phyloP scores from a whole-genome alignment of 495 filamentous ascomycete species.

The Jackrogersella multiformis region DNA sequence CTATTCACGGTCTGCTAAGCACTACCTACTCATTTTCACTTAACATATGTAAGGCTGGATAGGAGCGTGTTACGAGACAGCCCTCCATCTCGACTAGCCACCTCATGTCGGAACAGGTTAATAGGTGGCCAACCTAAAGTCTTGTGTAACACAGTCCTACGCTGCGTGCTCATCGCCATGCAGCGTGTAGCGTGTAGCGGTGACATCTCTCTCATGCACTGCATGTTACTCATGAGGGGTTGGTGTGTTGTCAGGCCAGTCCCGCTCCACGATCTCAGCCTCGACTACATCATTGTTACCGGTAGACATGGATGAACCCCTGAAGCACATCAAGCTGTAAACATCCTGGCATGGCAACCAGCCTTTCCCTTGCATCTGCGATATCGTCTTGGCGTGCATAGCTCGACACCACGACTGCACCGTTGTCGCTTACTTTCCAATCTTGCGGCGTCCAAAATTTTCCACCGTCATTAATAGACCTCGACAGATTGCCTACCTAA shows the following conservation, averaged over 20 bases:
- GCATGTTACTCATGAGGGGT: slow-evolving; percentile 40
- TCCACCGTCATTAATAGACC: slow-evolving; percentile 20
- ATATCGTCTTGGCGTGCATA: slow-evolving; percentile 39
- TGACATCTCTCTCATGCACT: slow-evolving; percentile 21
- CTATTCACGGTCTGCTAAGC: slow-evolving; percentile 1
- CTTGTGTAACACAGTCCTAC: slow-evolving; percentile 19
- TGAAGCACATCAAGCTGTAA: slow-evolving; percentile 28
- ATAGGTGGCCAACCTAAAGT: slow-evolving; percentile 6
- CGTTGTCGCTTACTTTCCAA: slow-evolving; percentile 11
- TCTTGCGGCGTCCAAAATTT: slow-evolving; percentile 18
- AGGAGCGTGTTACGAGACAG: slow-evolving; percentile 6
- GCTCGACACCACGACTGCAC: slow-evolving; percentile 13
- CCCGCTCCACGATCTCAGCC: slow-evolving; percentile 33
- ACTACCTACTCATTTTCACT: slow-evolving; percentile 10
- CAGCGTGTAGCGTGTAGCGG: slow-evolving; percentile 21
- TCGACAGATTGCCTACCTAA: slow-evolving; percentile 19
- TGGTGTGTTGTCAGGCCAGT: slow-evolving; percentile 39
- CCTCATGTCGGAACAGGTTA: slow-evolving; percentile 25
- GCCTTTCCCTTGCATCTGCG: slow-evolving; percentile 38
- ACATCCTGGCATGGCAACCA: slow-evolving; percentile 30
- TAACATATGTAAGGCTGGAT: slow-evolving; percentile 16
- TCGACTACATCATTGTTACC: slow-evolving; percentile 43
- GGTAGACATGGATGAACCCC: slow-evolving; percentile 35
- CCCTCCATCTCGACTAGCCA: slow-evolving; percentile 16
- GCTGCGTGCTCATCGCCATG: slow-evolving; percentile 21